phyloP scores from a whole-genome alignment of 2,329 filamentous ascomycete species.

The Colletotrichum scovillei region DNA sequence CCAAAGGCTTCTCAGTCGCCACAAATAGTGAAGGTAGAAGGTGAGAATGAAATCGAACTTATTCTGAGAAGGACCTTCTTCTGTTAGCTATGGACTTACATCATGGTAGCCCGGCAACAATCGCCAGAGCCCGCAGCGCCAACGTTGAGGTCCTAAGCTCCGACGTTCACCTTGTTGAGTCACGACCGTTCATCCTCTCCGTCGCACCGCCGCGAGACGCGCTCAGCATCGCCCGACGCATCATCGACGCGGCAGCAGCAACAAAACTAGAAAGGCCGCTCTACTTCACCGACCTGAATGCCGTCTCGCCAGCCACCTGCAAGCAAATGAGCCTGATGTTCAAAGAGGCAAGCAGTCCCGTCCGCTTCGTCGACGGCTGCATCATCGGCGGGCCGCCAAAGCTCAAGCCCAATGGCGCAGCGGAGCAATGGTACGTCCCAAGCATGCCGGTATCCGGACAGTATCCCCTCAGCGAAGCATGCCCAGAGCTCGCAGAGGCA shows the following conservation, averaged over 20 bases:
- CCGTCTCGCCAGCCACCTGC: slow-evolving; percentile 67
- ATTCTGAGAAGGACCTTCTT: too few species aligned
- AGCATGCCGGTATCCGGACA: slow-evolving; percentile 63
- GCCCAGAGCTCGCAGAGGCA: slow-evolving; percentile 51
- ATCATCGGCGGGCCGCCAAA: slow-evolving; percentile 67
- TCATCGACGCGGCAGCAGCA: slow-evolving; percentile 61
- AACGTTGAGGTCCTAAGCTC: slow-evolving; percentile 64
- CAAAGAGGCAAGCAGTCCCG: slow-evolving; percentile 48
- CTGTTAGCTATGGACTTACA: not conserved
- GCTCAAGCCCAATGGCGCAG: slow-evolving; percentile 39
- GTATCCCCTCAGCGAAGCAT: slow-evolving; percentile 51
- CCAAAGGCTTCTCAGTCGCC: slow-evolving; percentile 59
- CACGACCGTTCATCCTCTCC: slow-evolving; percentile 71
- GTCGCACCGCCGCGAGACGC: slow-evolving; percentile 75
- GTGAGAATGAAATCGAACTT: slow-evolving; percentile 39
- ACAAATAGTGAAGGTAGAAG: slow-evolving; percentile 62
- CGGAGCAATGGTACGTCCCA: slow-evolving; percentile 50
- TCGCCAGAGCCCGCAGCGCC: slow-evolving; percentile 63
- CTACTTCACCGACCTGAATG: slow-evolving; percentile 74
- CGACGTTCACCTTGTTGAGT: slow-evolving; percentile 66
- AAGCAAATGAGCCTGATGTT: slow-evolving; percentile 58
- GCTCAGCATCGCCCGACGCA: slow-evolving; percentile 66
- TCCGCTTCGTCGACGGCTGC: slow-evolving; percentile 67
- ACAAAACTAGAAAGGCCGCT: slow-evolving; percentile 51
- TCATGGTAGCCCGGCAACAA: slow-evolving; percentile 63